Evolutionary conservation across 805 yeast genomes (phyloP).

Genomic region (Yarrowia yakushimensis): DNA sequence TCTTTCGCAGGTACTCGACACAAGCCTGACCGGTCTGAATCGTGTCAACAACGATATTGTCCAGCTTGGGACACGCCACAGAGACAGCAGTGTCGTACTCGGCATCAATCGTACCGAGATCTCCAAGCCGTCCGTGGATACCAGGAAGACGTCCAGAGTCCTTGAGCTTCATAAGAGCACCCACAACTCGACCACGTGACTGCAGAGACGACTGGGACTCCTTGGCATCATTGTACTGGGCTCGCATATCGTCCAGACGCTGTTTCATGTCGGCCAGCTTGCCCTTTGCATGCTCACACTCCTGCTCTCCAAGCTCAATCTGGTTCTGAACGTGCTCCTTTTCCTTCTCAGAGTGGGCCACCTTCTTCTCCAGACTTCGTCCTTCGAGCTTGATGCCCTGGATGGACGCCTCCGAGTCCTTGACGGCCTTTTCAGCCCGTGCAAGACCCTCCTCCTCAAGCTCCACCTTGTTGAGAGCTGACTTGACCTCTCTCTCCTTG

Average conservation of each 20-base stretch:
- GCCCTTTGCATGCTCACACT: slow-evolving; percentile 48
- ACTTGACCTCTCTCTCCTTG: slow-evolving; percentile 59
- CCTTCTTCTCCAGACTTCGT: slow-evolving; percentile 47
- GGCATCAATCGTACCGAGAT: slow-evolving; percentile 84
- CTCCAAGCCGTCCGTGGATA: slow-evolving; percentile 87
- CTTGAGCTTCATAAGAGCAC: slow-evolving; percentile 64
- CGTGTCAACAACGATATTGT: slow-evolving; percentile 87
- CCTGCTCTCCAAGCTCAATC: slow-evolving; percentile 54
- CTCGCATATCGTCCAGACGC: slow-evolving; percentile 53
- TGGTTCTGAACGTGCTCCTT: slow-evolving; percentile 51
- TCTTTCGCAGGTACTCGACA: slow-evolving; percentile 76
- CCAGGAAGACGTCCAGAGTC: slow-evolving; percentile 81
- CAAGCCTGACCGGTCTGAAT: slow-evolving; percentile 70
- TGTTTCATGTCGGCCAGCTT: slow-evolving; percentile 54
- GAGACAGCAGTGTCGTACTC: slow-evolving; percentile 90
- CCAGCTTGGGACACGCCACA: slow-evolving; percentile 87
- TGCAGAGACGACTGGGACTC: slow-evolving; percentile 54
- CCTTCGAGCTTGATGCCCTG: slow-evolving; percentile 48
- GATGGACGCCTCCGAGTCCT: slow-evolving; percentile 45
- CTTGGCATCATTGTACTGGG: slow-evolving; percentile 63
- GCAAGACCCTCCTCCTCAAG: slow-evolving; percentile 50
- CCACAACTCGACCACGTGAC: slow-evolving; percentile 69
- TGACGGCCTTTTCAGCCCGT: slow-evolving; percentile 46
- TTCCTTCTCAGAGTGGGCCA: slow-evolving; percentile 48
- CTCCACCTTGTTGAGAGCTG: slow-evolving; percentile 63